A percentile compares a stretch with the other conserved stretches of the same genome.
These are phyloP conservation scores for Neurospora sp. DNA, from an alignment of 495 filamentous ascomycete species.

Conservation along the genomic window DNA sequence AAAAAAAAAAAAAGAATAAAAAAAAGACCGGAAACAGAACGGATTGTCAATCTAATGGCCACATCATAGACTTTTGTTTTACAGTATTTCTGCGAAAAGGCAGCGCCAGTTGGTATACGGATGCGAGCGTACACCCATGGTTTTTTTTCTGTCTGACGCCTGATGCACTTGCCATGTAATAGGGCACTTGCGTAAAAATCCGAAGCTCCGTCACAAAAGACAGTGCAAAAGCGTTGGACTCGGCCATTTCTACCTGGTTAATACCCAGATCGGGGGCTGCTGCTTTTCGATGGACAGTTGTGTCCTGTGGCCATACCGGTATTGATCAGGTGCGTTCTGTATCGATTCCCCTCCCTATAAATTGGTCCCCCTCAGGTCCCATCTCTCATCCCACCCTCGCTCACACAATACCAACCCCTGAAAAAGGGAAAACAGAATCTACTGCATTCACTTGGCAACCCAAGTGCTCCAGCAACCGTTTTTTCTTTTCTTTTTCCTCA, in stretches of 20 bases:
- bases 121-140: not conserved
- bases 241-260: not conserved
- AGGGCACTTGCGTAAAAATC: not conserved
- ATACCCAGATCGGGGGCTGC: not conserved
- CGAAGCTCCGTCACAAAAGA: not conserved
- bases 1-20: not conserved
- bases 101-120: not conserved
- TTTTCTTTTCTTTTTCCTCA: not conserved
- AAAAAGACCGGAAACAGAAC: not conserved
- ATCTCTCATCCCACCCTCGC: not conserved
- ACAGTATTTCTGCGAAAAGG: not conserved
- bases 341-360: not conserved
- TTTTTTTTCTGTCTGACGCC: not conserved
- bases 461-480: not conserved
- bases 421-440: not conserved
- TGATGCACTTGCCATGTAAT: not conserved
- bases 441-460: not conserved
- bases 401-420: conserved; percentile 5
- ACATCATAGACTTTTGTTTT: not conserved
- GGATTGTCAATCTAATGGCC: not conserved
- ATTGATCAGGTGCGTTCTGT: not conserved
- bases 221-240: not conserved
- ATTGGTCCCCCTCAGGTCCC: not conserved
- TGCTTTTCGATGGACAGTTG: not conserved
- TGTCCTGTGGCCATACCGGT: not conserved